A percentile compares a stretch with the other conserved stretches of the same genome.
Evolutionary conservation across 108 stramenopile genomes (phyloP).

Genomic region (Cylindrotheca fusiformis): DNA sequence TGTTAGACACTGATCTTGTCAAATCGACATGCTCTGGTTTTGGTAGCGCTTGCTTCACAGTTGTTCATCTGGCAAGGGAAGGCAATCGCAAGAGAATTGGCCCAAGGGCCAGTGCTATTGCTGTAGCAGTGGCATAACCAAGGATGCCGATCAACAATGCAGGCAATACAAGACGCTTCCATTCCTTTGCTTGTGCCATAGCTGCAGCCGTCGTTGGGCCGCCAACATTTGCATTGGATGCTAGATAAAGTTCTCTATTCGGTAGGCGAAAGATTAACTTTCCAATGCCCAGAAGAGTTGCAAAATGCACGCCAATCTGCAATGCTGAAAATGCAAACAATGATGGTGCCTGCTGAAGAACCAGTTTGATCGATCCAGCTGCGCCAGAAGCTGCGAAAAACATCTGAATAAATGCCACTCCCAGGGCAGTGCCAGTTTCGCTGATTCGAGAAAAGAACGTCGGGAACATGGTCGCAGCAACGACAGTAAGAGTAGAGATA

Average conservation of each 20-base stretch:
- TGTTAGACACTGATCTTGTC: too few relatives aligned
- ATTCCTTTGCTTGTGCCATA: constrained; percentile 91
- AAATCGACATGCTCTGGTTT: too few relatives aligned
- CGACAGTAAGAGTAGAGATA: constrained; percentile 73
- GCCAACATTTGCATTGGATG: constrained; percentile 91
- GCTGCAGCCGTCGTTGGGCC: constrained; percentile 93
- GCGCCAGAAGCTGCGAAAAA: constrained; percentile 93
- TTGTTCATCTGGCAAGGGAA: too few relatives aligned
- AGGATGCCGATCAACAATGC: constrained; percentile 86
- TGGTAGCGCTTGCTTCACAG: too few relatives aligned
- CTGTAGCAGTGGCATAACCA: constrained; percentile 91
- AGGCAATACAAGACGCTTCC: constrained; percentile 82
- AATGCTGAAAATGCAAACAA: constrained; percentile 80
- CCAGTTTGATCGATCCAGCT: constrained; percentile 74
- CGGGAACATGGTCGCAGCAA: constrained; percentile 68
- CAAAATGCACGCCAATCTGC: constrained; percentile 83
- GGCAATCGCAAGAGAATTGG: constrained; percentile 56
- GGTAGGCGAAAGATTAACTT: constrained; percentile 61
- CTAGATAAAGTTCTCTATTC: constrained; percentile 73
- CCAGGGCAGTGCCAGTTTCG: constrained; percentile 60
- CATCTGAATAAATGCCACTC: constrained; percentile 81
- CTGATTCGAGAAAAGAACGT: constrained; percentile 60
- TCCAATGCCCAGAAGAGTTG: constrained; percentile 64
- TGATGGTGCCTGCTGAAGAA: constrained; percentile 79
- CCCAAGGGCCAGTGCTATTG: constrained; percentile 73